phyloP scores from a whole-genome alignment of 2,329 filamentous ascomycete species.

The Raffaelea albimanens region DNA sequence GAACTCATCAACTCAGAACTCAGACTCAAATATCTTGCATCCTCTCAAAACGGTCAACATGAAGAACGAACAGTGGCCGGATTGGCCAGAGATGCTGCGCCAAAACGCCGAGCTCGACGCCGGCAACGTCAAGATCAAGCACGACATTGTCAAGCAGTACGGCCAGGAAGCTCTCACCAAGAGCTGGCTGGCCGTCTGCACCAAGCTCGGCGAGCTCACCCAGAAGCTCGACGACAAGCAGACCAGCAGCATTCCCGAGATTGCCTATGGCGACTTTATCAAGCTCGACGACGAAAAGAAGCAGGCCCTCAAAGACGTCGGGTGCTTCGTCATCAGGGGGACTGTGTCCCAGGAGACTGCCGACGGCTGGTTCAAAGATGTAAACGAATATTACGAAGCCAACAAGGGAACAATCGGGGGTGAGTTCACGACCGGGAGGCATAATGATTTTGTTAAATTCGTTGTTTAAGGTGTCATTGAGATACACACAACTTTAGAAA shows the following conservation, averaged over 20 bases:
- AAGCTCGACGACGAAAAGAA: background rate
- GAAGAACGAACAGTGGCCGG: too few species aligned
- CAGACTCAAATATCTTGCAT: too few species aligned
- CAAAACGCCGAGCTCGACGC: background rate
- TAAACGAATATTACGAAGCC: conserved; percentile 23
- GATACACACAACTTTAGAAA: too few species aligned
- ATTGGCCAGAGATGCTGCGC: too few species aligned
- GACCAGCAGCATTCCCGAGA: conserved; percentile 17
- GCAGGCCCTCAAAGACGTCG: background rate
- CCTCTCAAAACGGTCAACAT: too few species aligned
- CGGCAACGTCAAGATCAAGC: conserved; percentile 16
- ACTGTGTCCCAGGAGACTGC: conserved; percentile 15
- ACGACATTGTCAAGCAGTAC: conserved; percentile 24
- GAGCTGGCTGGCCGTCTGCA: conserved; percentile 30
- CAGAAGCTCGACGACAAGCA: conserved; percentile 25
- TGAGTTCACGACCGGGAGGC: too few species aligned
- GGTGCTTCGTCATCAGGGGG: conserved; percentile 14
- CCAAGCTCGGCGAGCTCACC: conserved; percentile 23
- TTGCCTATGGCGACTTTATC: background rate
- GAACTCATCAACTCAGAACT: too few species aligned
- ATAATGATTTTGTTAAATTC: too few species aligned
- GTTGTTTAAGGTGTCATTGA: too few species aligned
- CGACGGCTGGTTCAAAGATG: conserved; percentile 17
- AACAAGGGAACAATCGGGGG: conserved; percentile 18
- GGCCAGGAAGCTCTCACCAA: conserved; percentile 22